A percentile compares a stretch with the other conserved stretches of the same genome.
Evolutionary conservation across 169 alveolate species (phyloP).

Genomic region (Cyclospora cayetanensis): DNA sequence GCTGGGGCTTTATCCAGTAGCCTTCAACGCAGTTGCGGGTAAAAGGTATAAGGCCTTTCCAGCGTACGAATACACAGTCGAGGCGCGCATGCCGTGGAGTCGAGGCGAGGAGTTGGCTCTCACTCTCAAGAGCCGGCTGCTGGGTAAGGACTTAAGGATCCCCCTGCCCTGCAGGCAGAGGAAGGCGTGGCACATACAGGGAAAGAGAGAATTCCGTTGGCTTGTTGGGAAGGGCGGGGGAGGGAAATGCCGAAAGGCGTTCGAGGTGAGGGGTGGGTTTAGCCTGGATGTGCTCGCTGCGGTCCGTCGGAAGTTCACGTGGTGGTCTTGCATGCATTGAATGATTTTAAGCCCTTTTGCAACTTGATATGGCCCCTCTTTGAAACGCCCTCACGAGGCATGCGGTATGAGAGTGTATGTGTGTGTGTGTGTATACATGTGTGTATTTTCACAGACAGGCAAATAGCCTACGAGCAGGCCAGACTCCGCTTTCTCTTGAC

Average conservation of each 20-base stretch:
- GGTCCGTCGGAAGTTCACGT: too few species aligned
- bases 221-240: too few species aligned
- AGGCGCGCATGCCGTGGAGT: background rate
- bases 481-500: background rate
- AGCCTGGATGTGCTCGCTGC: too few species aligned
- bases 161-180: too few species aligned
- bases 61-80: background rate
- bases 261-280: too few species aligned
- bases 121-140: background rate
- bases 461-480: background rate
- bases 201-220: too few species aligned
- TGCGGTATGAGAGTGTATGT: background rate
- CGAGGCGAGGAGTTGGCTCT: background rate
- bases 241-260: too few species aligned
- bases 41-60: background rate
- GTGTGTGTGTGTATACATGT: conserved; percentile 15
- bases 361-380: too few species aligned
- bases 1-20: background rate
- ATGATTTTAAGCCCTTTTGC: too few species aligned
- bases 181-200: too few species aligned
- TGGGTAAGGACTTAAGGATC: background rate
- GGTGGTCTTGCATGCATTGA: too few species aligned
- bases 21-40: background rate
- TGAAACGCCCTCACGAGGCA: too few species aligned
- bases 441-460: background rate